phyloP scores from a whole-genome alignment of 225 moss, liverwort and hornwort species.

The Straminergon stramineum region DNA sequence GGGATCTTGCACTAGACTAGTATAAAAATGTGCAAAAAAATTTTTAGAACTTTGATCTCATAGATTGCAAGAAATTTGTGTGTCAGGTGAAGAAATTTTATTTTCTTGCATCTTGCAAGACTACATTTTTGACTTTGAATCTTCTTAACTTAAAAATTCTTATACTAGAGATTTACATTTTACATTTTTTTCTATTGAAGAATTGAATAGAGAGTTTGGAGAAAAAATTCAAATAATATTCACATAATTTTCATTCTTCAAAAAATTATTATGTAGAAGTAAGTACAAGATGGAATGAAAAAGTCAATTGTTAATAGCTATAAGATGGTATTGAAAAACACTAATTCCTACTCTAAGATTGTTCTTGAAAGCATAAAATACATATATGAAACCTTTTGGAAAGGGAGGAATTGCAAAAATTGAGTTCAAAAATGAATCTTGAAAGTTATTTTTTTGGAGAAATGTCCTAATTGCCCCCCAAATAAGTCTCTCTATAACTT shows the following conservation, averaged over 20 bases:
- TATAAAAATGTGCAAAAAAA: neutral
- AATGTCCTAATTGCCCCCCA: neutral
- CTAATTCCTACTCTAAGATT: neutral
- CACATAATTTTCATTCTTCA: neutral
- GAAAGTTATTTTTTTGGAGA: rapidly evolving
- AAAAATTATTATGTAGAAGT: neutral
- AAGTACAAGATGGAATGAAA: neutral
- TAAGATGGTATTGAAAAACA: neutral
- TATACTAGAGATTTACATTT: neutral
- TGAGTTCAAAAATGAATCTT: neutral
- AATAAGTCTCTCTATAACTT: neutral
- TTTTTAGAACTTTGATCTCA: too few species aligned
- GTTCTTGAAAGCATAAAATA: rapidly evolving
- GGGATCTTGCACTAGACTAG: neutral
- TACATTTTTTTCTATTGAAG: neutral
- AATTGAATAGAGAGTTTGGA: neutral
- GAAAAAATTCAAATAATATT: neutral
- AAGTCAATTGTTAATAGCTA: neutral
- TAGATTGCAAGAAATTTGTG: neutral
- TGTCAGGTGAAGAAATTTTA: neutral
- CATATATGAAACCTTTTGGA: neutral
- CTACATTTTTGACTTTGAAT: neutral
- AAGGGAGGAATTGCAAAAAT: neutral
- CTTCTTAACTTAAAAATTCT: neutral
- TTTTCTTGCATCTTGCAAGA: neutral